These are phyloP conservation scores for Mycena venus DNA, from an alignment of 768 basidiomycete species.

Conservation along the genomic window DNA sequence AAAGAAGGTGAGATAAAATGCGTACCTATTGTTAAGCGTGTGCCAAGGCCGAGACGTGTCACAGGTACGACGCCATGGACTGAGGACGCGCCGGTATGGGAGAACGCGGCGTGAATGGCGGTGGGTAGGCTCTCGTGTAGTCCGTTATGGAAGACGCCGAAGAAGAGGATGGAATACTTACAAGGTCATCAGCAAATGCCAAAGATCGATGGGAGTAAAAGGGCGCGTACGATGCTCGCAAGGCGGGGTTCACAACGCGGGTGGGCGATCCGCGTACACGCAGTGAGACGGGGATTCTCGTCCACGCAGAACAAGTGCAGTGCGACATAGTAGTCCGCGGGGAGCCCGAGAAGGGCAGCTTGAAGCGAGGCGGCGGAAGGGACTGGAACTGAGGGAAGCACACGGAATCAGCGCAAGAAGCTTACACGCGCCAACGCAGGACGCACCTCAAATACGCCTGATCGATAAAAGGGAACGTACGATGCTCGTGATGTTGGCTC, in stretches of 20 bases:
- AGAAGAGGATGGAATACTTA: background rate
- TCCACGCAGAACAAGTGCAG: background rate
- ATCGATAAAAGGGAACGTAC: background rate
- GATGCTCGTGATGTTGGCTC: background rate
- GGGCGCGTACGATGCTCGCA: conserved; percentile 5
- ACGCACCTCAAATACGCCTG: background rate
- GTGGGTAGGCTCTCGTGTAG: background rate
- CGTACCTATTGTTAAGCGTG: background rate
- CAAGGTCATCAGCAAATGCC: background rate
- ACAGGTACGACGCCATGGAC: background rate
- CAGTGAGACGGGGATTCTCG: too few species aligned
- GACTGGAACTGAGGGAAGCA: background rate
- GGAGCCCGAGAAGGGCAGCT: background rate
- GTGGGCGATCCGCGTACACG: background rate
- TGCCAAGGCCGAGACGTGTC: background rate
- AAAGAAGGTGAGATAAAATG: conserved; percentile 1
- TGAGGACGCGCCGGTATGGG: background rate
- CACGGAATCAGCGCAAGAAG: background rate
- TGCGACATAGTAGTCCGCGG: background rate
- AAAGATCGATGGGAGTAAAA: background rate
- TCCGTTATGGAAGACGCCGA: background rate
- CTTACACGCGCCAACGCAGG: too few species aligned
- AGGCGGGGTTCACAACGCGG: background rate
- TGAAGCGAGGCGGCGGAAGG: background rate
- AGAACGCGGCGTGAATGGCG: background rate